phyloP scores from a whole-genome alignment of 164 flowering plant species.

The Magnolia kwangsiensis region DNA sequence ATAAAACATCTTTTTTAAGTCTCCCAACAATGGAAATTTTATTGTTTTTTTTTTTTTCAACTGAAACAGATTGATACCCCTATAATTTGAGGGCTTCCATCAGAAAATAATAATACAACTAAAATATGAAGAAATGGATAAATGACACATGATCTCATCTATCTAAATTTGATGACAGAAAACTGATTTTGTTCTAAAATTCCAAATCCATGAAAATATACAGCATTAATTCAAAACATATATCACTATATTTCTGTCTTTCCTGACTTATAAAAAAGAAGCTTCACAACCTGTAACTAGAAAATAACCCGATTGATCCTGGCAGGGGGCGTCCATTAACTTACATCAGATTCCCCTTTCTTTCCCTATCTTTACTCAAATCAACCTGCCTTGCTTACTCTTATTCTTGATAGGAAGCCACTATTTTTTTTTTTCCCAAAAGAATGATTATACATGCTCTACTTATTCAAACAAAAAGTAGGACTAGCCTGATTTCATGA shows the following conservation, averaged over 20 bases:
- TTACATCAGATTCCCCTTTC: constrained; percentile 8
- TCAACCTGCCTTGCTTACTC: constrained; percentile 5
- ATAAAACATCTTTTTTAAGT: no score
- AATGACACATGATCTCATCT: no score
- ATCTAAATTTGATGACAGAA: no score
- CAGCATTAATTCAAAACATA: background rate
- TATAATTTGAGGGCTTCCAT: no score
- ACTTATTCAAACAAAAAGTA: constrained; percentile 10
- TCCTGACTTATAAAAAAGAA: background rate
- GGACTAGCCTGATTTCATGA: background rate
- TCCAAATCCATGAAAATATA: background rate
- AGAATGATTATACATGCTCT: constrained; percentile 1
- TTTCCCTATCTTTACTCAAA: constrained; percentile 8
- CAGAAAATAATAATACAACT: no score
- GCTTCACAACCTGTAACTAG: background rate
- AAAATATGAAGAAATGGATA: no score
- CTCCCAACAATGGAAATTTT: no score
- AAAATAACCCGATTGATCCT: background rate
- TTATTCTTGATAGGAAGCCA: constrained; percentile 11
- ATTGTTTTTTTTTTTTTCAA: no score
- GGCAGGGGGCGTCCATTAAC: background rate
- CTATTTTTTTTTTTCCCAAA: constrained; percentile 9
- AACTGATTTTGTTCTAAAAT: background rate
- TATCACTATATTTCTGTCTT: background rate
- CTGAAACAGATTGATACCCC: no score